A percentile compares a stretch with the other conserved stretches of the same genome.
Evolutionary conservation across 805 yeast species (phyloP).

Genomic region (Kregervanrija fluxuum): DNA sequence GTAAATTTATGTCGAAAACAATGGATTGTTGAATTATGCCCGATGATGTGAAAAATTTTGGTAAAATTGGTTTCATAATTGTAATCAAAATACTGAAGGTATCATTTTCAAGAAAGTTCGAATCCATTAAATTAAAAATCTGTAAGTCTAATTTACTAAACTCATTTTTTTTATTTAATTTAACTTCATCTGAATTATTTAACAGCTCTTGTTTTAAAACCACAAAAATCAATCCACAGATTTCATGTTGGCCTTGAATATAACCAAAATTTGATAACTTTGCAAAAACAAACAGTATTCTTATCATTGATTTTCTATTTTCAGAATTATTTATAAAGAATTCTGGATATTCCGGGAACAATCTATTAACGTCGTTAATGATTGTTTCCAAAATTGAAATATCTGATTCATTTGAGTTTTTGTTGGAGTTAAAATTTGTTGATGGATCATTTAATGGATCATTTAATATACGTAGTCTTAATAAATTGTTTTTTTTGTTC

Average conservation of each 20-base stretch:
- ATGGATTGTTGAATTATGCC: constrained; percentile 40
- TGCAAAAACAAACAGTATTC: constrained; percentile 42
- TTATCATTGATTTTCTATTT: constrained; percentile 29
- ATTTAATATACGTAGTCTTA: neutral
- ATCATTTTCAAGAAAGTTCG: constrained; percentile 7
- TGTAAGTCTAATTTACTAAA: constrained; percentile 1
- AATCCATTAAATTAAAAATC: constrained; percentile 17
- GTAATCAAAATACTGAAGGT: constrained; percentile 35
- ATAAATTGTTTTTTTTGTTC: constrained; percentile 6
- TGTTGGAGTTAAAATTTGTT: neutral
- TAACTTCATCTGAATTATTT: constrained; percentile 3
- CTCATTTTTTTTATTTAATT: neutral
- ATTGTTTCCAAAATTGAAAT: constrained; percentile 35
- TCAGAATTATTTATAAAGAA: constrained; percentile 22
- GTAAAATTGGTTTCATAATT: constrained; percentile 30
- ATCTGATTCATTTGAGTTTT: constrained; percentile 22
- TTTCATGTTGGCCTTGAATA: constrained; percentile 50
- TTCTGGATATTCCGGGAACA: constrained; percentile 37
- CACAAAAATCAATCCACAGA: constrained; percentile 41
- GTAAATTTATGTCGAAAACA: constrained; percentile 38
- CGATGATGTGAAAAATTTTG: constrained; percentile 32
- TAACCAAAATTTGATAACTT: constrained; percentile 34
- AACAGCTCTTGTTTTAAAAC: constrained; percentile 34
- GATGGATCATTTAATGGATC: constrained; percentile 7
- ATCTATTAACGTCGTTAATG: constrained; percentile 44